Conservation (phyloP, 345 rosid genomes). For the Cardamine occulta region DNA sequence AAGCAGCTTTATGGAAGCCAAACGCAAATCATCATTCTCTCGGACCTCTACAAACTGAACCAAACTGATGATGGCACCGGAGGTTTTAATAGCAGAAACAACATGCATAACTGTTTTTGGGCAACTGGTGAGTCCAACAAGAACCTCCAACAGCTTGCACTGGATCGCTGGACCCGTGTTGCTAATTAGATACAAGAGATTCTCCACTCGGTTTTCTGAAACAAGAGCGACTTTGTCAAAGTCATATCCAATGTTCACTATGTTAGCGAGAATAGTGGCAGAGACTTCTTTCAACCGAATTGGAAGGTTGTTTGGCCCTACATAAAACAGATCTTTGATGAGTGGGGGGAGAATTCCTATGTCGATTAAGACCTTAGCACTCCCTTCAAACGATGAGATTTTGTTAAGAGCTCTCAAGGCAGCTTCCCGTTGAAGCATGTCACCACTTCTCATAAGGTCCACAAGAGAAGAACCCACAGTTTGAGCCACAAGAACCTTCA, state of each 20-base stretch:
- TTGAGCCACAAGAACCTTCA: constrained; percentile 79
- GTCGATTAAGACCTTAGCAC: constrained; percentile 81
- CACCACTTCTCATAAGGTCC: constrained; percentile 75
- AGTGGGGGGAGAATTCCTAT: constrained; percentile 92
- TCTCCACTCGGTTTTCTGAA: constrained; percentile 80
- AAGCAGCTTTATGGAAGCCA: constrained; percentile 85
- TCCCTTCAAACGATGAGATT: constrained; percentile 77
- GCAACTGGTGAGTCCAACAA: constrained; percentile 81
- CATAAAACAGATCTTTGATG: constrained; percentile 77
- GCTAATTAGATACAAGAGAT: constrained; percentile 81
- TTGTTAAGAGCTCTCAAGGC: constrained; percentile 87
- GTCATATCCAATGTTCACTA: constrained; percentile 78
- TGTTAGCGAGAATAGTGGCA: constrained; percentile 90
- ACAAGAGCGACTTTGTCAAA: constrained; percentile 74
- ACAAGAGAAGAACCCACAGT: constrained; percentile 81
- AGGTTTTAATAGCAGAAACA: constrained; percentile 82
- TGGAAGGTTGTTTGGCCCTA: constrained; percentile 75
- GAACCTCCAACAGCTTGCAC: constrained; percentile 97
- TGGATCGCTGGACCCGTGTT: constrained; percentile 96
- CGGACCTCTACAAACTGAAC: constrained; percentile 93
- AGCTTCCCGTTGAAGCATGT: constrained; percentile 76
- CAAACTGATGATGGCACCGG: constrained; percentile 91
- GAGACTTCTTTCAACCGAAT: constrained; percentile 90
- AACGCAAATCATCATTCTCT: constrained; percentile 57
- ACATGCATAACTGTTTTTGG: constrained; percentile 63